Percentiles rank a stretch among this genome's conserved stretches.
These are phyloP conservation scores for Streptanthus diversifolius DNA, from an alignment of 345 rosid genomes.

Conservation along the genomic window DNA sequence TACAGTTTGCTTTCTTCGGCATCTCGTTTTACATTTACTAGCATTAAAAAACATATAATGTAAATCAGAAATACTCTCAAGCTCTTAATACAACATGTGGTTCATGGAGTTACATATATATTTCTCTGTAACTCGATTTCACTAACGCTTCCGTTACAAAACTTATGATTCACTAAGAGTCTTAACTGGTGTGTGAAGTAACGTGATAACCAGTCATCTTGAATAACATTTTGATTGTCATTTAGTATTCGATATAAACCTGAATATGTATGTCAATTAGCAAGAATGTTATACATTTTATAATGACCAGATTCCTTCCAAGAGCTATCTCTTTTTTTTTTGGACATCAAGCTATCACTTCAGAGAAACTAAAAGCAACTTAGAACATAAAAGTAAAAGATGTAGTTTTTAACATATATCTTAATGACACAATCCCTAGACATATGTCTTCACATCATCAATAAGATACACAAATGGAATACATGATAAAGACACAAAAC, in stretches of 20 bases:
- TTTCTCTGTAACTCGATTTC: background rate
- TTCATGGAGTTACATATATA: background rate
- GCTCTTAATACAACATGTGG: constrained; percentile 18
- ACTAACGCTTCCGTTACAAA: background rate
- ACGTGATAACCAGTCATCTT: too few species aligned
- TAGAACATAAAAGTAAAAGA: background rate
- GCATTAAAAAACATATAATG: constrained; percentile 8
- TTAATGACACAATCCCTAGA: background rate
- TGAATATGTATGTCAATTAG: background rate
- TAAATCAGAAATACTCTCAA: constrained; percentile 23
- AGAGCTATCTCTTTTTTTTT: too few species aligned
- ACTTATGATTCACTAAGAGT: background rate
- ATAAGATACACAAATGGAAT: background rate
- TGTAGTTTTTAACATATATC: background rate
- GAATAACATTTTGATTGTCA: too few species aligned
- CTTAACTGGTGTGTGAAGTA: background rate
- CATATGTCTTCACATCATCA: background rate
- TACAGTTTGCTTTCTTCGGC: background rate
- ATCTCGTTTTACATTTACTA: constrained; percentile 6
- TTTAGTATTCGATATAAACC: background rate
- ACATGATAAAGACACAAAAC: background rate
- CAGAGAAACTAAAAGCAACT: background rate
- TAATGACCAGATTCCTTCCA: background rate
- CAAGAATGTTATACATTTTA: background rate
- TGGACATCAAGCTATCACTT: background rate